phyloP scores from a whole-genome alignment of 2,329 filamentous ascomycete genomes.

The Arthrobotrys sphaeroides region DNA sequence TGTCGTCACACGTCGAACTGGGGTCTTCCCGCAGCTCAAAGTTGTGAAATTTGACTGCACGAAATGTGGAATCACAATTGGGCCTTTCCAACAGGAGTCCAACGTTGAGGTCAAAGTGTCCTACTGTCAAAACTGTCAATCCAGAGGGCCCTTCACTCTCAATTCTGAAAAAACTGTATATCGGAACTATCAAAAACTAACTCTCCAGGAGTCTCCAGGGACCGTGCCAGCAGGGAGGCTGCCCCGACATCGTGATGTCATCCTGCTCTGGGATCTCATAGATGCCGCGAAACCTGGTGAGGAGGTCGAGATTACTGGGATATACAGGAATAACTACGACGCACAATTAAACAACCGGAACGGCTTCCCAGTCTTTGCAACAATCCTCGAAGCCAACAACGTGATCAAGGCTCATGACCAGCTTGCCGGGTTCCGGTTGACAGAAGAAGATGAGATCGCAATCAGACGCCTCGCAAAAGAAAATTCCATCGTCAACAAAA shows the following conservation, averaged over 20 bases:
- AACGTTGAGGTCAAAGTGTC: slow-evolving; percentile 95
- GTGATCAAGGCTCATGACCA: slow-evolving; percentile 97
- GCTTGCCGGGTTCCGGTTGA: slow-evolving; percentile 93
- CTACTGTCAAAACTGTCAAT: slow-evolving; percentile 96
- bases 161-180: slow-evolving; percentile 99
- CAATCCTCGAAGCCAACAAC: slow-evolving; percentile 96
- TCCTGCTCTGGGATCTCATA: slow-evolving; percentile 95
- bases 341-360: slow-evolving; percentile 98
- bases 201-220: slow-evolving; percentile 93
- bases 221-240: slow-evolving; percentile 95
- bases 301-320: slow-evolving; percentile 95
- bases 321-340: slow-evolving; percentile 98
- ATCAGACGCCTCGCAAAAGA: slow-evolving; percentile 90
- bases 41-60: slow-evolving; percentile 98
- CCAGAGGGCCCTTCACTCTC: slow-evolving; percentile 89
- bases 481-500: slow-evolving; percentile 85
- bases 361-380: slow-evolving; percentile 97
- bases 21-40: slow-evolving; percentile 96
- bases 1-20: slow-evolving; percentile 91
- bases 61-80: slow-evolving; percentile 90
- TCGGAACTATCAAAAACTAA: slow-evolving; percentile 97
- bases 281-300: slow-evolving; percentile 96
- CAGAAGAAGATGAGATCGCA: slow-evolving; percentile 90
- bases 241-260: slow-evolving; percentile 90
- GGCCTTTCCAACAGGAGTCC: slow-evolving; percentile 96